Base-by-base conservation (phyloP, 345 rosid species). In the Dimocarpus longan region DNA sequence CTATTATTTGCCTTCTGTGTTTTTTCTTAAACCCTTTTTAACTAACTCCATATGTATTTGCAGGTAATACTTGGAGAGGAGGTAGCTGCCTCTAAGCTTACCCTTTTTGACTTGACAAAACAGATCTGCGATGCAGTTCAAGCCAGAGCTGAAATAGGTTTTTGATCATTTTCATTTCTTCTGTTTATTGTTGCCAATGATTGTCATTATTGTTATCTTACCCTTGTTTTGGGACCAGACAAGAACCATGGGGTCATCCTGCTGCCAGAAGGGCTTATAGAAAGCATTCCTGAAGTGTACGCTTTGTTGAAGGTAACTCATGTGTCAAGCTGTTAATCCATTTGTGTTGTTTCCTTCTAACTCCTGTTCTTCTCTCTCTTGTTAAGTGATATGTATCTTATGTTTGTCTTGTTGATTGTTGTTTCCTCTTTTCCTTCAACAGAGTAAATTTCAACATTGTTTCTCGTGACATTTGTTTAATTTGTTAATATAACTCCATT, bases 31-130 rank as follows among this genome's bases (percentile, higher is more conserved):
- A 54, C 8, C 16, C 13, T 44, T 56, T 39, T 32, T 21, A 24
- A 3, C 68, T 57, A 74, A 77, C 57, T 63, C 32, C 59, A 52
- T 82, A 40, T 73, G 39, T 59, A 79, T 68, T 73, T 75, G 32
- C 88, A 94, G 99, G 98, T 94, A 63, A 88, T 94, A 80, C 91
- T 96, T 50, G 99, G 98, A 6, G 99, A 96, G 90, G 99, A 96
- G 86, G 97, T 96, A 71, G 97, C 99, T 79, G 98, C 98, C 72
- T 96, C 99, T 62, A 94, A 96, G 90, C 91, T 96, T 84, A 96
- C 99, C 15, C 90, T 96, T 76, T 94, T 94, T 82, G 99, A 97
- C 85, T 76, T 97, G 63, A 89, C 99, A 44, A 89, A 81, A 77
- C 95, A 94, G 86, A 88, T 94, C 68, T 97, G 99, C 60, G 99